These are phyloP conservation scores for Poronia punctata DNA, from an alignment of 495 filamentous ascomycete species.

Conservation along the genomic window DNA sequence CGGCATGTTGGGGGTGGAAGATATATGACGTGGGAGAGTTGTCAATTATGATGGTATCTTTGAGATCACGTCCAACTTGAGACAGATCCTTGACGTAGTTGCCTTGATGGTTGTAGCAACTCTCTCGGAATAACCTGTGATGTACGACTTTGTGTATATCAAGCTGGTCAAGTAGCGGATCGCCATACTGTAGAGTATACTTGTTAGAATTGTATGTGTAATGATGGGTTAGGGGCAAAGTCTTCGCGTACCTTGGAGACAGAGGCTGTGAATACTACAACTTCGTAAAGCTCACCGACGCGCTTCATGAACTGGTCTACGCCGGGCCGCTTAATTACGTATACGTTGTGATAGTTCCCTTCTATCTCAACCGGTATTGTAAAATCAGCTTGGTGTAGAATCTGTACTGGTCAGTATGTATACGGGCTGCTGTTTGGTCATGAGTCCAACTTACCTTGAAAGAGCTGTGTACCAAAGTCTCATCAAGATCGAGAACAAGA, in stretches of 20 bases:
- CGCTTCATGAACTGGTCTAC: constrained; percentile 99
- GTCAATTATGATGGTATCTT: constrained; percentile 98
- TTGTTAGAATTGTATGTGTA: too few species aligned
- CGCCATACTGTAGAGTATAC: too few species aligned
- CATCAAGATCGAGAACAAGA: constrained; percentile 90
- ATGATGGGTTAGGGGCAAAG: too few species aligned
- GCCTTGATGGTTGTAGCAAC: constrained; percentile 98
- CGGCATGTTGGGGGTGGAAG: constrained; percentile 98
- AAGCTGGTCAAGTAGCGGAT: constrained; percentile 91
- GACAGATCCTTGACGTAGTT: constrained; percentile 99
- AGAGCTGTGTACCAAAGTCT: constrained; percentile 98
- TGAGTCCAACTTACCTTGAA: constrained; percentile 70
- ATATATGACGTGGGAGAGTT: constrained; percentile 99
- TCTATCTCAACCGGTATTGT: constrained; percentile 99
- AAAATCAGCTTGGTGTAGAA: constrained; percentile 96
- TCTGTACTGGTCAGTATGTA: constrained; percentile 46
- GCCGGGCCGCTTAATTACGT: constrained; percentile 96
- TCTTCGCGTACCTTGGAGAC: constrained; percentile 87
- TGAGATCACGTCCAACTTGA: constrained; percentile 90
- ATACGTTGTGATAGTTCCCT: constrained; percentile 98
- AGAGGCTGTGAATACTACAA: constrained; percentile 97
- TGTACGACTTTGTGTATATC: constrained; percentile 97
- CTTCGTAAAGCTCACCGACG: constrained; percentile 94
- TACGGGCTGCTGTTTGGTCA: neutral
- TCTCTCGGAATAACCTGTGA: constrained; percentile 93